Base-by-base conservation (phyloP, 2,329 filamentous ascomycete species). In the Dactylellina drechsleri region DNA sequence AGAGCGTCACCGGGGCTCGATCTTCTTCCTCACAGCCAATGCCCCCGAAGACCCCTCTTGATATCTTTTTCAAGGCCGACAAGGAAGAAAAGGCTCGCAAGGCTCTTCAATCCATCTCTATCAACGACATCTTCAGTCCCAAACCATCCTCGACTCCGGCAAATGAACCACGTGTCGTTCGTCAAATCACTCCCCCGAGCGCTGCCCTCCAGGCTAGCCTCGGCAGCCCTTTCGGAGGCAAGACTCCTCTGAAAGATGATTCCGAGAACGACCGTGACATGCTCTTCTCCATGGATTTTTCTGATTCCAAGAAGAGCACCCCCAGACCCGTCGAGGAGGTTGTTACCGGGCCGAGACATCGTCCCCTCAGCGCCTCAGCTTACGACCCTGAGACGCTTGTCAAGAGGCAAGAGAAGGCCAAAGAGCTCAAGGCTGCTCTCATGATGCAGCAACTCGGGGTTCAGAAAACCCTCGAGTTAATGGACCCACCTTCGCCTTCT, bases 1-100 rank as follows among this genome's bases (percentile, higher is more conserved):
- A 41, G 15, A 83, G 80, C 78, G 84, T 78, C 13, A 47, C 43
- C 78, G 81, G 80, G 77, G 82, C 78, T 72, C 81, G 66, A 75
- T 80, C 78, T 7, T 79, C 70, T 77, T 28, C 20, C 54, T 16
- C 23, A 12, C 64, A 45, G 41, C 58, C 74, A 49, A 76, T 75
- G 15, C 66, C 57, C 12, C 71, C 61, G 16, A 79, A 77, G 81
- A 82, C 66, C 59, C 93, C 93, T 0, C 85, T 98, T 3, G 93
- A 98, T 79, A 87, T 96, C 77, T 90, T 98, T 80, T 98, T 98
- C 84, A 90, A 90, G 76, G 93, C 92, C 40, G 91, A 97, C 78
- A 88, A 91, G 58, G 90, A 91, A 75, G 91, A 95, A 81, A 91
- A 89, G 80, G 89, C 89, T 62, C 85, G 86, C 73, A 77, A 74